Conservation (phyloP, 352 stramenopile genomes). For the Thalassiosira livingstoniorum region DNA sequence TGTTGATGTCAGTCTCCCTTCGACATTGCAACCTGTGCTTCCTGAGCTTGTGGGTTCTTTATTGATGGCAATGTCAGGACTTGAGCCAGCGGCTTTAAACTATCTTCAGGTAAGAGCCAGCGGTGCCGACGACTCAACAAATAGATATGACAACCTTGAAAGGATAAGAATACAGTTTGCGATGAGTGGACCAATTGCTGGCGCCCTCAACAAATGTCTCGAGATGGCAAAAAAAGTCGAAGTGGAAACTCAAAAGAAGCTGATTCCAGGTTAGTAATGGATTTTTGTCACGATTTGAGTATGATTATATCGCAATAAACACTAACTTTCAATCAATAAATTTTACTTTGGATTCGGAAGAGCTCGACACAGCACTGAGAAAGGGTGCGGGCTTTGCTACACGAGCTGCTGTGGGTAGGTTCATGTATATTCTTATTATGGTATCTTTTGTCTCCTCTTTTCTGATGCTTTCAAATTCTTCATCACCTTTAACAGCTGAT, state of each 20-base stretch:
- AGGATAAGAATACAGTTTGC: conserved; percentile 72
- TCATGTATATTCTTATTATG: no score
- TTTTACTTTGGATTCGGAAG: no score
- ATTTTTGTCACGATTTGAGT: not conserved
- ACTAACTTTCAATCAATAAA: no score
- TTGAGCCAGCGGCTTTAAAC: conserved; percentile 82
- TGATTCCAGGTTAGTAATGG: conserved; percentile 68
- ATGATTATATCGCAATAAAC: not conserved
- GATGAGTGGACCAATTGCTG: conserved; percentile 74
- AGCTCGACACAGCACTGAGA: conserved; percentile 46
- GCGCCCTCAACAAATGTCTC: conserved; percentile 82
- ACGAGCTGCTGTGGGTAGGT: conserved; percentile 68
- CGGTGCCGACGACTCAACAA: conserved; percentile 46
- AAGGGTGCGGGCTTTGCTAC: conserved; percentile 76
- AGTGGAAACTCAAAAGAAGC: conserved; percentile 68
- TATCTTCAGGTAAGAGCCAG: conserved; percentile 79
- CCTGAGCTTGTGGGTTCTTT: conserved; percentile 74
- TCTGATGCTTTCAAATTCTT: no score
- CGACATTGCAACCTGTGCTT: conserved; percentile 77
- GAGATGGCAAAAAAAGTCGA: conserved; percentile 74
- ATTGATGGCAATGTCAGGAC: conserved; percentile 75
- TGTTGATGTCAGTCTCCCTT: conserved; percentile 69
- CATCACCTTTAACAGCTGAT: no score
- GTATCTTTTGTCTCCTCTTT: no score
- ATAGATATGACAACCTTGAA: conserved; percentile 76